Base-by-base conservation (phyloP, 805 yeast genomes). In the Ogataea chonburiensis region DNA sequence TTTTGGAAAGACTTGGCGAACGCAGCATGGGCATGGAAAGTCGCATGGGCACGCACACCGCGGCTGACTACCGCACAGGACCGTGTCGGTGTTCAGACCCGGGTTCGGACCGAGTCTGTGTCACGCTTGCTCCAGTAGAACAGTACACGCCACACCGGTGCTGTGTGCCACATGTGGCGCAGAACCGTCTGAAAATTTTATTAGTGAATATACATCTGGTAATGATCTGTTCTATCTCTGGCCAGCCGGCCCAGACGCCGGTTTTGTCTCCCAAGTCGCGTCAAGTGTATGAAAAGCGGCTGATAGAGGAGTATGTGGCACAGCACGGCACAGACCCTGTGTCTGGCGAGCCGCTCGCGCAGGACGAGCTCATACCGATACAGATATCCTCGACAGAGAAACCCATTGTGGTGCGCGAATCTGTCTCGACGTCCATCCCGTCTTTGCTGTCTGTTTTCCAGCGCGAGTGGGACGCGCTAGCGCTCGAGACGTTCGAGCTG, bases 391-490 rank as follows among this genome's bases (percentile, higher is more conserved):
- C 37, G 19, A 24, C 43, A 7, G 52, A 45, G 12, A 41, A 28
- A 17, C 52, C 52, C 7, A 12, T 38, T 34, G 43, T 31, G 23
- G 34, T 45, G 31, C 34, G 58, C 0, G 67, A 70, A 4, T 64
- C 71, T 5, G 60, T 56, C 4, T 47, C 46, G 10, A 73, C 79
- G 15, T 83, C 94, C 0, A 85, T 89, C 19, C 98, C 98, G 0
- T 68, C 85, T 4, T 60, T 89, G 49, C 65, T 89, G 33, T 68
- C 86, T 3, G 66, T 83, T 2, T 76, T 89, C 44, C 96, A 89
- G 56, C 77, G 81, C 42, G 96, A 88, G 59, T 89, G 94, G 88
- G 97, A 89, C 54, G 76, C 96, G 0, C 56, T 86, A 28, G 85
- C 91, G 18, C 64, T 89, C 34, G 97, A 91, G 53, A 70, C 83